Evolutionary conservation across 1,284 basidiomycete species (phyloP).

Genomic region (Schizophyllum commune): DNA sequence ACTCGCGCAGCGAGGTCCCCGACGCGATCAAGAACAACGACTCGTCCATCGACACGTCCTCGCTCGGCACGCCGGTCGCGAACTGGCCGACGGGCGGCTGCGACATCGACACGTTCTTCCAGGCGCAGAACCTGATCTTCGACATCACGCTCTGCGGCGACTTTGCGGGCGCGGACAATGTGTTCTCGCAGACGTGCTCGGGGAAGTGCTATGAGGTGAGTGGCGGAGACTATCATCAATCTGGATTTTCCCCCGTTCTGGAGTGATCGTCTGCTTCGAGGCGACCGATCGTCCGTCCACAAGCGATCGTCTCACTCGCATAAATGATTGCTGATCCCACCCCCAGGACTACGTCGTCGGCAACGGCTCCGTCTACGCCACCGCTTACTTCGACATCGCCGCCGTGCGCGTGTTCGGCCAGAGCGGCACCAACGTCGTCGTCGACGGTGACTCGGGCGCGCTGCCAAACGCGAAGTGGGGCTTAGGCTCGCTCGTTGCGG

Average conservation of each 20-base stretch:
- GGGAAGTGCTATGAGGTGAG: constrained; percentile 50
- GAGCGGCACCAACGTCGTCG: constrained; percentile 16
- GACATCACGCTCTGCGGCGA: constrained; percentile 71
- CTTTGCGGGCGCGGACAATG: constrained; percentile 39
- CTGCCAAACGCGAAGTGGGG: not conserved
- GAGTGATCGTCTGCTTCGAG: too few species aligned
- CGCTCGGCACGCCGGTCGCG: constrained; percentile 60
- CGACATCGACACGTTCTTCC: constrained; percentile 52
- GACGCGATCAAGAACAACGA: constrained; percentile 42
- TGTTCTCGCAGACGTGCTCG: constrained; percentile 59
- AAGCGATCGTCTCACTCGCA: too few species aligned
- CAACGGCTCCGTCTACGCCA: constrained; percentile 53
- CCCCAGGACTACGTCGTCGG: constrained; percentile 60
- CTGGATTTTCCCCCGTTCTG: too few species aligned
- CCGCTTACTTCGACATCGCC: constrained; percentile 72
- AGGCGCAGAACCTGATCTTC: constrained; percentile 60
- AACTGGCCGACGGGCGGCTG: constrained; percentile 61
- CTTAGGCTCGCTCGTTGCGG: not conserved
- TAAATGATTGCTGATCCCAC: too few species aligned
- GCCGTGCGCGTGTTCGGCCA: constrained; percentile 49
- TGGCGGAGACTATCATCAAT: too few species aligned
- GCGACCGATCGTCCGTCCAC: too few species aligned
- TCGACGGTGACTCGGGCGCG: not conserved
- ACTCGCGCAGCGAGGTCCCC: constrained; percentile 56
- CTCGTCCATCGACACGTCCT: constrained; percentile 51